These are phyloP conservation scores for Smallanthus sonchifolius DNA, from an alignment of 129 eudicot genomes.

Conservation along the genomic window DNA sequence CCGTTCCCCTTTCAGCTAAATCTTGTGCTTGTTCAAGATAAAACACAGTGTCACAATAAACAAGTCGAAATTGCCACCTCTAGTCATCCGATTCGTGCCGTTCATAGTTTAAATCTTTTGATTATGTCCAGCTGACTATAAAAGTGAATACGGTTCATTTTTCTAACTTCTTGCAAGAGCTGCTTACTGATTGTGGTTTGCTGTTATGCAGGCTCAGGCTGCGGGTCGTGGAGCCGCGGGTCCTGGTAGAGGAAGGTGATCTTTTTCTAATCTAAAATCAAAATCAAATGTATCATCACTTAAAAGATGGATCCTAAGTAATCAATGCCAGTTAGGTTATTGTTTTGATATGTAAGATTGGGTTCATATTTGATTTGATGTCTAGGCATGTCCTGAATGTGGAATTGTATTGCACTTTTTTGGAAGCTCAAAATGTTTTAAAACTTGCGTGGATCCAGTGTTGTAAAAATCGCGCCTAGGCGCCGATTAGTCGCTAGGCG, in stretches of 20 bases:
- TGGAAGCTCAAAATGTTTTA: neutral
- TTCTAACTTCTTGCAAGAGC: no score
- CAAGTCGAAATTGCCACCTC: neutral
- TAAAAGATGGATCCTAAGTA: constrained; percentile 7
- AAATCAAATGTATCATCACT: constrained; percentile 7
- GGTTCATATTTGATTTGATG: constrained; percentile 11
- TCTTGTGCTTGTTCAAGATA: neutral
- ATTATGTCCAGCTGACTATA: neutral
- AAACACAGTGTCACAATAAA: neutral
- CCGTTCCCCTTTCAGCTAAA: neutral
- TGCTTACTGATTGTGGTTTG: no score
- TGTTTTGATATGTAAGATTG: constrained; percentile 23
- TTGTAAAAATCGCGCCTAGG: no score
- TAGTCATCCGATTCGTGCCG: neutral
- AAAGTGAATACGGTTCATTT: no score
- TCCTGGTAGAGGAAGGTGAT: constrained; percentile 71
- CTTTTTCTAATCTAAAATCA: neutral
- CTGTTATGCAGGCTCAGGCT: constrained; percentile 68
- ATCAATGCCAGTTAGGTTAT: constrained; percentile 2
- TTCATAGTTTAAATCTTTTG: neutral
- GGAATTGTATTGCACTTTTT: neutral
- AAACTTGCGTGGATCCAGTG: neutral
- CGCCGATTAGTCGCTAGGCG: no score
- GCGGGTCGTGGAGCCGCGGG: constrained; percentile 63
- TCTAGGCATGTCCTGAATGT: constrained; percentile 17